Conservation (phyloP, 768 basidiomycete genomes). For the Collybiopsis confluens region DNA sequence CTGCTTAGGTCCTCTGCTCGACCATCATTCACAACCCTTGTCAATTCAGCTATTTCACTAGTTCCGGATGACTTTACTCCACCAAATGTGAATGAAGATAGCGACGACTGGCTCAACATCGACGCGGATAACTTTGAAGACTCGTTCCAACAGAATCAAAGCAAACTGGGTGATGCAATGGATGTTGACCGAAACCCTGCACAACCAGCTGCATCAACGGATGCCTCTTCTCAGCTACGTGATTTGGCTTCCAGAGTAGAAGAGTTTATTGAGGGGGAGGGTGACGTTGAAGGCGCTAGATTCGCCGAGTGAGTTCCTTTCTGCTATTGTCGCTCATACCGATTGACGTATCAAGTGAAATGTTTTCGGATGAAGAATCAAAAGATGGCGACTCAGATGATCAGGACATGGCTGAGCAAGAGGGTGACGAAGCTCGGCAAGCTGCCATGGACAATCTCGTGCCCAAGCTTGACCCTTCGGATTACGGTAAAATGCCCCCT, state of each 20-base stretch:
- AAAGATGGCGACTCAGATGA: constrained; percentile 51
- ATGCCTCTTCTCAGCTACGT: constrained; percentile 67
- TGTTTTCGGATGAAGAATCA: constrained; percentile 61
- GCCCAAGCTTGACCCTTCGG: constrained; percentile 68
- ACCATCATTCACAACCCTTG: constrained; percentile 71
- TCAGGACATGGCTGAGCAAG: constrained; percentile 28
- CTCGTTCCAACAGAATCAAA: constrained; percentile 44
- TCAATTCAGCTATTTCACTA: constrained; percentile 57
- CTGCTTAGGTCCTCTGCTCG: constrained; percentile 51
- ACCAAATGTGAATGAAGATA: constrained; percentile 47
- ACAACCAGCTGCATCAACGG: constrained; percentile 54
- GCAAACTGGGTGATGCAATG: constrained; percentile 32
- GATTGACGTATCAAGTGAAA: constrained; percentile 42
- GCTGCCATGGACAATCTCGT: constrained; percentile 79
- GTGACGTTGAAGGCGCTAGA: constrained; percentile 81
- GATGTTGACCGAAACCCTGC: constrained; percentile 46
- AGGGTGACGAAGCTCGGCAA: constrained; percentile 40
- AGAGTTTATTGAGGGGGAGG: constrained; percentile 86
- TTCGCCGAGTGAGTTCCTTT: constrained; percentile 89
- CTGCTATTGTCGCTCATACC: background rate
- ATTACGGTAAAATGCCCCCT: constrained; percentile 87
- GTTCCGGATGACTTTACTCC: constrained; percentile 26
- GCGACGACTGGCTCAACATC: constrained; percentile 85
- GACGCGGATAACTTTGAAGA: constrained; percentile 73
- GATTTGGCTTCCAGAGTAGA: constrained; percentile 83